Conservation (phyloP, 768 basidiomycete species). For the Boletus barrowsii region DNA sequence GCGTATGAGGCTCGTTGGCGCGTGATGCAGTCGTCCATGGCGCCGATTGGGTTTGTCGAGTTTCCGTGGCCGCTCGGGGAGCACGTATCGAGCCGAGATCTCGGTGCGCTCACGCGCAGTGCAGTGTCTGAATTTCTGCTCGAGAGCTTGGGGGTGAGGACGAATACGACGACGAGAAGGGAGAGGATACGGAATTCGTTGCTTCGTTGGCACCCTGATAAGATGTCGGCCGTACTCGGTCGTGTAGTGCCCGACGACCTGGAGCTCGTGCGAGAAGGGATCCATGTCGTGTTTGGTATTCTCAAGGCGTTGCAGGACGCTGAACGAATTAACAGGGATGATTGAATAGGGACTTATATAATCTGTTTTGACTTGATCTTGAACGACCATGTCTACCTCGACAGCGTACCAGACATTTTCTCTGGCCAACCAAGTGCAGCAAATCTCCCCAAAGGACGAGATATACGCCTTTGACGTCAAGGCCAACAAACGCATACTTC, state of each 20-base stretch:
- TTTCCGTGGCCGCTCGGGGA: slow-evolving; percentile 61
- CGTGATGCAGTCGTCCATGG: slow-evolving; percentile 30
- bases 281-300: slow-evolving; percentile 40
- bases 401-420: slow-evolving; percentile 74
- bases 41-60: slow-evolving; percentile 42
- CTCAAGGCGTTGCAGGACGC: slow-evolving; percentile 34
- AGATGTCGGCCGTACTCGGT: slow-evolving; percentile 44
- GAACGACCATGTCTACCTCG: slow-evolving; percentile 37
- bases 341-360: not conserved
- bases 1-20: slow-evolving; percentile 54
- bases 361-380: not conserved
- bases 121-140: slow-evolving; percentile 51
- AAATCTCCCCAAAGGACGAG: slow-evolving; percentile 72
- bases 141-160: slow-evolving; percentile 41
- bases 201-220: slow-evolving; percentile 70
- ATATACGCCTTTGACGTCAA: slow-evolving; percentile 75
- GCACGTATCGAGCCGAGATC: slow-evolving; percentile 12
- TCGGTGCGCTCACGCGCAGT: slow-evolving; percentile 36
- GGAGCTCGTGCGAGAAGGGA: slow-evolving; percentile 44
- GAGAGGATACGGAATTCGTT: slow-evolving; percentile 58
- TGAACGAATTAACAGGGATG: slow-evolving; percentile 27
- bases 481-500: slow-evolving; percentile 62
- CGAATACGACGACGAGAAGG: slow-evolving; percentile 41
- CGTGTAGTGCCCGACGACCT: slow-evolving; percentile 44
- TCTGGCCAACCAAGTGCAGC: slow-evolving; percentile 64